Conservation (phyloP, 2,329 filamentous ascomycete species). For the Alternaria solani region DNA sequence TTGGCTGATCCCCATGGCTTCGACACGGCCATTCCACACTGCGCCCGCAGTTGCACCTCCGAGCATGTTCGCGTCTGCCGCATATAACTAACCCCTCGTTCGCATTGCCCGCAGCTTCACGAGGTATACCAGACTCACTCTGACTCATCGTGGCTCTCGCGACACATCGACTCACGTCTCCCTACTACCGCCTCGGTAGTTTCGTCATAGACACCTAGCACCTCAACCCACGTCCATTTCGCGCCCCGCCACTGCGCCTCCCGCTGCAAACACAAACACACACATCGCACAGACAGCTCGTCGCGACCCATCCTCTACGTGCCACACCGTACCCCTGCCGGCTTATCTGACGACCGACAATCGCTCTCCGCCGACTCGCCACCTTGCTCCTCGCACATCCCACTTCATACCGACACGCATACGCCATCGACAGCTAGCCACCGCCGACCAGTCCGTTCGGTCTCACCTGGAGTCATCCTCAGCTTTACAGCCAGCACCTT, state of each 20-base stretch:
- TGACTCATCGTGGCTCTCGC: constrained; percentile 29
- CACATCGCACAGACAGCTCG: constrained; percentile 5
- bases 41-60: constrained; percentile 20
- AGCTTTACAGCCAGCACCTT: constrained; percentile 70
- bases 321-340: not conserved
- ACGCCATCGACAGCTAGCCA: constrained; percentile 2
- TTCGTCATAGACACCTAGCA: constrained; percentile 43
- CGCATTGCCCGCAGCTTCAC: constrained; percentile 18
- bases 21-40: constrained; percentile 32
- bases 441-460: constrained; percentile 35
- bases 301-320: constrained; percentile 5
- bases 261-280: not conserved
- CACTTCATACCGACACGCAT: not conserved
- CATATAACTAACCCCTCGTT: constrained; percentile 21
- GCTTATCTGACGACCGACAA: constrained; percentile 1
- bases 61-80: constrained; percentile 14
- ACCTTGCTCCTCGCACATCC: constrained; percentile 15
- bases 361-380: constrained; percentile 19
- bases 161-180: constrained; percentile 18
- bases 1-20: constrained; percentile 35
- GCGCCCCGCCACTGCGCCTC: constrained; percentile 19
- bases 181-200: constrained; percentile 35
- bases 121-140: constrained; percentile 15
- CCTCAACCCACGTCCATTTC: constrained; percentile 26
- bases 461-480: constrained; percentile 51